Percentiles rank a stretch among this genome's conserved stretches.
These are phyloP conservation scores for Colletotrichum sp. DNA, from an alignment of 2,329 filamentous ascomycete species.

Conservation along the genomic window DNA sequence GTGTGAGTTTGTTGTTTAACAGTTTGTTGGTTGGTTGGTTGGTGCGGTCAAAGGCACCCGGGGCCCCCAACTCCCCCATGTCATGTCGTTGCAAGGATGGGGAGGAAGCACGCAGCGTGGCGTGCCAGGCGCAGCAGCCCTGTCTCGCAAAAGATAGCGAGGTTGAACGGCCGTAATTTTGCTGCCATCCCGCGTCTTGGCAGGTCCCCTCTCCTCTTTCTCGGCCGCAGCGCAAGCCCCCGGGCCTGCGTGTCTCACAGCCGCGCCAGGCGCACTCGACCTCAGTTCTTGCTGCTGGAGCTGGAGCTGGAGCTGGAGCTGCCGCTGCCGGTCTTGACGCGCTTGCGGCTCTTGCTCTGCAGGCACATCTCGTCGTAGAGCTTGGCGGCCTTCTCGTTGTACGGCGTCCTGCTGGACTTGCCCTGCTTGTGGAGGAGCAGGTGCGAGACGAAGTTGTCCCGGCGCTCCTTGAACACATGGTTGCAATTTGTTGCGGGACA, in stretches of 20 bases:
- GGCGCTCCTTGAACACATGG: constrained; percentile 24
- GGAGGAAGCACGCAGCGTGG: background rate
- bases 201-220: constrained; percentile 10
- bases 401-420: constrained; percentile 23
- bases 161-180: background rate
- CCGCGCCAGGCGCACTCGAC: background rate
- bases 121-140: background rate
- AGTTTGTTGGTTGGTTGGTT: background rate
- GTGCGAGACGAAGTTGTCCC: constrained; percentile 27
- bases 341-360: constrained; percentile 25
- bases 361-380: constrained; percentile 24
- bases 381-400: constrained; percentile 22
- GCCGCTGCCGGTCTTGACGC: constrained; percentile 17
- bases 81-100: background rate
- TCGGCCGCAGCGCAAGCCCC: background rate
- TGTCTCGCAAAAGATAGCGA: background rate
- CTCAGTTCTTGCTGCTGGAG: constrained; percentile 14
- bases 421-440: constrained; percentile 25
- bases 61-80: background rate
- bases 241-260: constrained; percentile 2
- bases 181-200: background rate
- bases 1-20: background rate
- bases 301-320: constrained; percentile 4
- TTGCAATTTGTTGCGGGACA: constrained; percentile 22
- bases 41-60: background rate